Percentiles rank a stretch among this genome's conserved stretches.
Evolutionary conservation across 192 early-diverging fungal genomes (phyloP).

Genomic region (Coemansia sp.): DNA sequence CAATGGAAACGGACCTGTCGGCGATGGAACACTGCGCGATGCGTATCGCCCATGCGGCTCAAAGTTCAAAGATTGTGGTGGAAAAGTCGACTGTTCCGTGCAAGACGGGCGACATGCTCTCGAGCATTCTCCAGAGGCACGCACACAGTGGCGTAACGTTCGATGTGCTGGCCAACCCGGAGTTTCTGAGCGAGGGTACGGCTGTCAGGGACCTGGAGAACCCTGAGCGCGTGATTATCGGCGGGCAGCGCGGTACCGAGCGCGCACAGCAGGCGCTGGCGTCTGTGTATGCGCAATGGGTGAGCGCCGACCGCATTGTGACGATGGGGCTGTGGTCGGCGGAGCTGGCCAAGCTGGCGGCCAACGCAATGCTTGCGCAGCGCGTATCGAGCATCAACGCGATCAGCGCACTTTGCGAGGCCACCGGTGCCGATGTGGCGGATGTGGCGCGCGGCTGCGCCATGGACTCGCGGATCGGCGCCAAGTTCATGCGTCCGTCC

Average conservation of each 20-base stretch:
- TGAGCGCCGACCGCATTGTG: conserved; percentile 79
- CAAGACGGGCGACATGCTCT: conserved; percentile 82
- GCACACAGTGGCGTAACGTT: conserved; percentile 66
- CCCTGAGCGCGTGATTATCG: conserved; percentile 91
- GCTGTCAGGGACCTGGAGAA: conserved; percentile 78
- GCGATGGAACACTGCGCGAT: conserved; percentile 75
- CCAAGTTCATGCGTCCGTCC: conserved; percentile 86
- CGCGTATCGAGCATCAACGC: conserved; percentile 92
- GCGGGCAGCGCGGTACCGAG: conserved; percentile 68
- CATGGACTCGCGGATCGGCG: conserved; percentile 80
- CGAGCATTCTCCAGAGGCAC: conserved; percentile 76
- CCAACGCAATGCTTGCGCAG: conserved; percentile 93
- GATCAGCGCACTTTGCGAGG: conserved; percentile 88
- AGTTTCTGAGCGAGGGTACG: conserved; percentile 94
- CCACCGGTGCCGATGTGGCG: conserved; percentile 85
- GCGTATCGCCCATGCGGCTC: conserved; percentile 79
- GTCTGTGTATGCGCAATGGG: conserved; percentile 84
- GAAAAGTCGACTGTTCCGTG: conserved; percentile 96
- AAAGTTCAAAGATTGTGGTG: conserved; percentile 82
- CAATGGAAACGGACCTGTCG: conserved; percentile 77
- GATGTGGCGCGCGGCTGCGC: conserved; percentile 91
- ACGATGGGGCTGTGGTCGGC: conserved; percentile 95
- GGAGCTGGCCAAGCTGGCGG: conserved; percentile 89
- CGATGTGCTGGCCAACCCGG: conserved; percentile 90
- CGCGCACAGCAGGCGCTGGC: conserved; percentile 80